phyloP scores from a whole-genome alignment of 2,329 filamentous ascomycete species.

The Zymoseptoria passerinii region DNA sequence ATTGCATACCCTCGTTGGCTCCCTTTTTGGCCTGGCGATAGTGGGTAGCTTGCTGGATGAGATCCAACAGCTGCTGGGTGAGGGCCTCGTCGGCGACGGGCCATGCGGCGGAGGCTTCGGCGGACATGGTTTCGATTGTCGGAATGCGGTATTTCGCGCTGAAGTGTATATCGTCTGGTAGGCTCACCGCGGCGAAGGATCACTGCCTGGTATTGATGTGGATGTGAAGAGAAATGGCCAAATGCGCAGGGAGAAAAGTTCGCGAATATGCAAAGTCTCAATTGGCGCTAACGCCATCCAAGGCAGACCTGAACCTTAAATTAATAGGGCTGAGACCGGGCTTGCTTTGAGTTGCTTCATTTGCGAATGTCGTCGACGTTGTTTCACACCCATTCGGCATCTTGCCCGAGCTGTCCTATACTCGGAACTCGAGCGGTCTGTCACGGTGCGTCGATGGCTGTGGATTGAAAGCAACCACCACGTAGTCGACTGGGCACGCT shows the following conservation, averaged over 20 bases:
- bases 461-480: not conserved
- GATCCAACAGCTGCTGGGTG: conserved; percentile 39
- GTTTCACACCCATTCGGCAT: not conserved
- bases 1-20: conserved; percentile 55
- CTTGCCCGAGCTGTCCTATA: not conserved
- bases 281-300: not conserved
- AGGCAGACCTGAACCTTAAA: not conserved
- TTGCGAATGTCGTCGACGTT: not conserved
- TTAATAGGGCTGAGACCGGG: not conserved
- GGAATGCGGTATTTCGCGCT: not conserved
- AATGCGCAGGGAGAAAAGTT: not conserved
- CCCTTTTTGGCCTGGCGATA: conserved; percentile 72
- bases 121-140: conserved; percentile 13
- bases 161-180: not conserved
- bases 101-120: conserved; percentile 44
- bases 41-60: conserved; percentile 58
- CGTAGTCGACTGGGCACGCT: not conserved
- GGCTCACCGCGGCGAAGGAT: not conserved
- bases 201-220: not conserved
- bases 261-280: not conserved
- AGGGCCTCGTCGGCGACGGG: conserved; percentile 42
- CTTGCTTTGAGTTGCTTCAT: not conserved
- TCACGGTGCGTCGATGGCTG: not conserved
- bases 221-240: not conserved
- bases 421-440: not conserved